phyloP scores from a whole-genome alignment of 306 rosid species.

The Acacia acuminata region DNA sequence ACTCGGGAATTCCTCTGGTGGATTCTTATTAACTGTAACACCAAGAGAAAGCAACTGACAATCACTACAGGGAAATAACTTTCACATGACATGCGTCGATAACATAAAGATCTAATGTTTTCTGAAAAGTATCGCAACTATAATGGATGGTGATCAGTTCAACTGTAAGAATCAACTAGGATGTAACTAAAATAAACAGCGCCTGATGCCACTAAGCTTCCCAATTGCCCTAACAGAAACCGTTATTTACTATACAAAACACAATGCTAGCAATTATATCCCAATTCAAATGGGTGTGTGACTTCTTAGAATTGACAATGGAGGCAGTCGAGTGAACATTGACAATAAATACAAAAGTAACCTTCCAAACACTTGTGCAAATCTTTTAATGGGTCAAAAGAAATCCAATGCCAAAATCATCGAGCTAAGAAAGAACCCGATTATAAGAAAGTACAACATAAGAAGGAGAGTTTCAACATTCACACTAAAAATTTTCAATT shows the following conservation, averaged over 20 bases:
- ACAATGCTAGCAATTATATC: slow-evolving; percentile 4
- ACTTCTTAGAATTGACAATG: slow-evolving; percentile 2
- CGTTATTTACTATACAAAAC: slow-evolving; percentile 11
- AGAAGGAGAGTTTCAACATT: slow-evolving; percentile 13
- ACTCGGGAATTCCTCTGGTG: slow-evolving; percentile 59
- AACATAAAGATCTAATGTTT: slow-evolving; percentile 15
- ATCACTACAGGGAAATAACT: slow-evolving; percentile 31
- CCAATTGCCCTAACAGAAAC: slow-evolving; percentile 9
- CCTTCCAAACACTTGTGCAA: neutral
- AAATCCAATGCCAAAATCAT: slow-evolving; percentile 12
- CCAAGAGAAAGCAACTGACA: slow-evolving; percentile 24
- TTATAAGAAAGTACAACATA: neutral
- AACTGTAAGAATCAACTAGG: slow-evolving; percentile 16
- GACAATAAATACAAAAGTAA: neutral
- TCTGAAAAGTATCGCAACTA: slow-evolving; percentile 10
- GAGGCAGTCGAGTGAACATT: neutral
- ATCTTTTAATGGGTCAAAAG: slow-evolving; percentile 6
- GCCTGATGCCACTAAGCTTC: slow-evolving; percentile 5
- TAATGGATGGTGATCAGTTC: neutral
- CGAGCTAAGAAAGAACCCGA: slow-evolving; percentile 5
- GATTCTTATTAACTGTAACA: slow-evolving; percentile 70
- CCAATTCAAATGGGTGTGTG: slow-evolving; percentile 16
- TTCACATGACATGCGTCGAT: slow-evolving; percentile 18
- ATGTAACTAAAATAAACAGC: slow-evolving; percentile 20
- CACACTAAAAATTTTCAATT: slow-evolving; percentile 12